Conservation (phyloP, 441 rosid genomes). For the Manihot esculenta region DNA sequence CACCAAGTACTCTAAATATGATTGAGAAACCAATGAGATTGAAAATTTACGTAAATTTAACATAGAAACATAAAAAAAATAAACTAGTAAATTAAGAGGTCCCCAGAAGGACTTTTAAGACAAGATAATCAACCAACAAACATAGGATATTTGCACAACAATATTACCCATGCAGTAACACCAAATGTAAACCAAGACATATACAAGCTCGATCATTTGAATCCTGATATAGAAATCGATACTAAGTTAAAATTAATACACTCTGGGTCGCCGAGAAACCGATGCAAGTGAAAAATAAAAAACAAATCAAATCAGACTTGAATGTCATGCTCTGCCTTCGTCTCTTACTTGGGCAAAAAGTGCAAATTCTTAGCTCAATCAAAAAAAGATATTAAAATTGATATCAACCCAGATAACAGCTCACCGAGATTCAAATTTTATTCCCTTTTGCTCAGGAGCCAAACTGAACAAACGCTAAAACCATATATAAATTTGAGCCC, state of each 20-base stretch:
- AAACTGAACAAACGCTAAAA: constrained; percentile 12
- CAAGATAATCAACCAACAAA: constrained; percentile 6
- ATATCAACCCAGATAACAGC: constrained; percentile 4
- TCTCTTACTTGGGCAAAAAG: too few relatives aligned
- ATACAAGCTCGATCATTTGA: not conserved
- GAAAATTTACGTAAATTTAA: not conserved
- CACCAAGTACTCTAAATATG: not conserved
- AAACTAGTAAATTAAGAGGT: not conserved
- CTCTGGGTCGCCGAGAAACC: constrained; percentile 8
- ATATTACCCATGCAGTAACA: not conserved
- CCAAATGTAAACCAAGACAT: not conserved
- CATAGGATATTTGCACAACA: not conserved
- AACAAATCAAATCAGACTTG: constrained; percentile 11
- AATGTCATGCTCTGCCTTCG: too few relatives aligned
- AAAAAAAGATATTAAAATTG: constrained; percentile 13
- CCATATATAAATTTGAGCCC: not conserved
- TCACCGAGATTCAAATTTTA: constrained; percentile 15
- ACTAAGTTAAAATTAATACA: not conserved
- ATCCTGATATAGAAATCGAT: not conserved
- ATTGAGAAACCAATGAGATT: constrained; percentile 2
- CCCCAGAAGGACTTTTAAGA: not conserved
- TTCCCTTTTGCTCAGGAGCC: constrained; percentile 19
- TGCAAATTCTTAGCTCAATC: not conserved
- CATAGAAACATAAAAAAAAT: not conserved
- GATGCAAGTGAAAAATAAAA: constrained; percentile 6